Evolutionary conservation across 2,329 filamentous ascomycete genomes (phyloP).

Genomic region (Colletotrichum sp.): DNA sequence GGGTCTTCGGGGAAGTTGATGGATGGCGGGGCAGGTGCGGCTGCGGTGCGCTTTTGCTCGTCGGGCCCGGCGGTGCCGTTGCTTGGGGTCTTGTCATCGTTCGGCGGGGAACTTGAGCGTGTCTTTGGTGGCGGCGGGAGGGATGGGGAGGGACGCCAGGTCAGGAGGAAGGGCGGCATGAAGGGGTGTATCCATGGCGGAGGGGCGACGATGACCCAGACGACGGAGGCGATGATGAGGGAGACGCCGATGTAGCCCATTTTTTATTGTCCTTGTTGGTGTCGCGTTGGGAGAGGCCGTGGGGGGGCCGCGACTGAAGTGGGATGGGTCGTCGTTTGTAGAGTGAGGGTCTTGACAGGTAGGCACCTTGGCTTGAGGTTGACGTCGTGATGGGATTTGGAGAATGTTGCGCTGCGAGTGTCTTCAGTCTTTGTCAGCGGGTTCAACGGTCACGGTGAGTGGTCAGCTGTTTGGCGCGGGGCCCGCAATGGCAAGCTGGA

Average conservation of each 20-base stretch:
- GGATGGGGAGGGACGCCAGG: not conserved
- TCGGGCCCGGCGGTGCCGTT: not conserved
- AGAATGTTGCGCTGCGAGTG: not conserved
- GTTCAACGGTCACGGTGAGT: not conserved
- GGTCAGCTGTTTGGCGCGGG: not conserved
- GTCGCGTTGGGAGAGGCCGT: not conserved
- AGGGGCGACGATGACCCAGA: slow-evolving; percentile 61
- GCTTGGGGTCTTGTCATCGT: not conserved
- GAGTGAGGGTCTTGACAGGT: not conserved
- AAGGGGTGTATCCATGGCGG: slow-evolving; percentile 54
- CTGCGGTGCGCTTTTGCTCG: not conserved
- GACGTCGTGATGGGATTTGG: not conserved
- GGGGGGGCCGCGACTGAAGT: not conserved
- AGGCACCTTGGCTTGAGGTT: not conserved
- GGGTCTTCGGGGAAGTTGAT: slow-evolving; percentile 1
- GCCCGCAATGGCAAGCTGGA: not conserved
- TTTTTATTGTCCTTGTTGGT: not conserved
- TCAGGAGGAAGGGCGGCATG: slow-evolving; percentile 43
- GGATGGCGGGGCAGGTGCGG: slow-evolving; percentile 6
- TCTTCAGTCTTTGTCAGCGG: not conserved
- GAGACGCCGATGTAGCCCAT: slow-evolving; percentile 65
- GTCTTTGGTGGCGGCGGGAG: not conserved
- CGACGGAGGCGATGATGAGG: slow-evolving; percentile 65
- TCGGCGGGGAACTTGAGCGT: slow-evolving; percentile 3
- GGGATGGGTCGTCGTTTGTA: not conserved